phyloP scores from a whole-genome alignment of 2,329 filamentous ascomycete genomes.

The Graphilbum fragrans region DNA sequence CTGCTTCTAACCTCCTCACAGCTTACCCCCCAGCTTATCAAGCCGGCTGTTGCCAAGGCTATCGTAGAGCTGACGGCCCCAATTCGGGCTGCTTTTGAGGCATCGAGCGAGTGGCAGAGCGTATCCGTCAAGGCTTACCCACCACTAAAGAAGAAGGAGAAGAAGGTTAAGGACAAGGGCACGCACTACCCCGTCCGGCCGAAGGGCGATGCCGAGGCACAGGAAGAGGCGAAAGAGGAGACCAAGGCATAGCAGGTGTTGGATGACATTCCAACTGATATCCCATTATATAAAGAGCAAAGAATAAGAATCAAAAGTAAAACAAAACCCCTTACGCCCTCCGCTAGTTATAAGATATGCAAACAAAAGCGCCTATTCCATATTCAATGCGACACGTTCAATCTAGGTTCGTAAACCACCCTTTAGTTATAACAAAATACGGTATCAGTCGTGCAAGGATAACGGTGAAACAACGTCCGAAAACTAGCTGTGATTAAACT shows the following conservation, averaged over 20 bases:
- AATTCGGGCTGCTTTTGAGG: constrained; percentile 62
- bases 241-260: background rate
- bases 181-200: constrained; percentile 12
- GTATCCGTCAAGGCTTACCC: constrained; percentile 74
- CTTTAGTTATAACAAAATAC: too few relatives aligned
- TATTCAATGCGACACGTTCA: too few relatives aligned
- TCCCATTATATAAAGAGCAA: constrained; percentile 1
- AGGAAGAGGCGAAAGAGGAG: constrained; percentile 3
- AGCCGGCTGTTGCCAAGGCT: constrained; percentile 66
- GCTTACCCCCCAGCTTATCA: constrained; percentile 76
- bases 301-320: background rate
- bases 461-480: background rate
- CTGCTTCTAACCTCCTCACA: constrained; percentile 20
- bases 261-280: background rate
- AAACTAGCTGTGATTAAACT: constrained; percentile 2
- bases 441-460: too few relatives aligned
- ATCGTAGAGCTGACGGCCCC: constrained; percentile 65
- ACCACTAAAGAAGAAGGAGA: constrained; percentile 48
- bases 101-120: constrained; percentile 67
- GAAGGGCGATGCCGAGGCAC: constrained; percentile 3
- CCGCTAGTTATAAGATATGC: too few relatives aligned
- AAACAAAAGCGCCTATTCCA: too few relatives aligned
- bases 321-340: too few relatives aligned
- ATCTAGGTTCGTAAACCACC: too few relatives aligned
- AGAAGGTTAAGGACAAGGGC: constrained; percentile 15